Conservation (phyloP, 2,329 filamentous ascomycete species). For the Pyrenochaeta sp. region DNA sequence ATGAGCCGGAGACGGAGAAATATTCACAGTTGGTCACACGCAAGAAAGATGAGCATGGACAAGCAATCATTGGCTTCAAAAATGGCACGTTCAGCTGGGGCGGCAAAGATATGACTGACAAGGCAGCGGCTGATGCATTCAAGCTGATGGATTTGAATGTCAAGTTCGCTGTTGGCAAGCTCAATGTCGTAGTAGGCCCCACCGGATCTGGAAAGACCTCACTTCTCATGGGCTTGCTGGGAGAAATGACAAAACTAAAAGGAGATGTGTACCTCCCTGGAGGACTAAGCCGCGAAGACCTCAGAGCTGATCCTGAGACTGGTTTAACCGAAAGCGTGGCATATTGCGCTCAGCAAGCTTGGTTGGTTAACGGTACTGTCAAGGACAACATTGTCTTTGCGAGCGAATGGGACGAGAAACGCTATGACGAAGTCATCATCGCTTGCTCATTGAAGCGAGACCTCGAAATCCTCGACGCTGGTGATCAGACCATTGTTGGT, state of each 20-base stretch:
- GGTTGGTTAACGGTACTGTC: slow-evolving; percentile 95
- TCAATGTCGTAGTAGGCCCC: slow-evolving; percentile 92
- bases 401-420: slow-evolving; percentile 76
- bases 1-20: slow-evolving; percentile 95
- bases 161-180: slow-evolving; percentile 81
- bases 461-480: slow-evolving; percentile 87
- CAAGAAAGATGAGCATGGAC: slow-evolving; percentile 71
- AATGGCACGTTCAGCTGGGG: slow-evolving; percentile 91
- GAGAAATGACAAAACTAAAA: slow-evolving; percentile 89
- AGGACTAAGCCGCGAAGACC: slow-evolving; percentile 83
- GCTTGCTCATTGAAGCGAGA: slow-evolving; percentile 93
- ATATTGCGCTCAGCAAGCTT: slow-evolving; percentile 95
- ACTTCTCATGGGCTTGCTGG: slow-evolving; percentile 91
- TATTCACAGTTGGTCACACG: slow-evolving; percentile 81
- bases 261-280: slow-evolving; percentile 87
- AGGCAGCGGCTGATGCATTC: slow-evolving; percentile 70
- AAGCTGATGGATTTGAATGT: slow-evolving; percentile 84
- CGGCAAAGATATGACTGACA: slow-evolving; percentile 59
- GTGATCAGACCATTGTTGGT: slow-evolving; percentile 91
- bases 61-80: slow-evolving; percentile 82
- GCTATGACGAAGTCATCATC: slow-evolving; percentile 87
- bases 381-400: slow-evolving; percentile 96
- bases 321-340: slow-evolving; percentile 90
- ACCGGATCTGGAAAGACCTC: slow-evolving; percentile 97
- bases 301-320: slow-evolving; percentile 81